Conservation (phyloP, 371 early-diverging fungal species). For the Encephalitozoon romaleae region DNA sequence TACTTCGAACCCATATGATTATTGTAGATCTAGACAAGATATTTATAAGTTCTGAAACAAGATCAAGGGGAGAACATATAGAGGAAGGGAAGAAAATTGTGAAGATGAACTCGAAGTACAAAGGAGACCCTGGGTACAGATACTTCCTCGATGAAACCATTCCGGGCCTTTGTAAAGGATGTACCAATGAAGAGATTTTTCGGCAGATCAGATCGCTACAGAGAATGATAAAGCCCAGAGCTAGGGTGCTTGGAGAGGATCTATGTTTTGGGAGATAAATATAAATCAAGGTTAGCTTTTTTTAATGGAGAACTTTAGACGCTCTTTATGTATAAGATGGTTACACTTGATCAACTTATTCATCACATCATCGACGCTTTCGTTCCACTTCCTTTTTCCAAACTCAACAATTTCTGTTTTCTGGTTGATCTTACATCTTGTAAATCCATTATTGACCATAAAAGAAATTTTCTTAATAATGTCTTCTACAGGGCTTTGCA, state of each 20-base stretch:
- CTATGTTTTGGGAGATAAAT: neutral
- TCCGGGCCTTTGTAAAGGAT: neutral
- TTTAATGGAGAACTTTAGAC: neutral
- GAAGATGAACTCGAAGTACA: neutral
- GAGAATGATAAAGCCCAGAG: neutral
- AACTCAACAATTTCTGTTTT: slow-evolving; percentile 45
- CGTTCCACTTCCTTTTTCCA: slow-evolving; percentile 42
- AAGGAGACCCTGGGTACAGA: neutral
- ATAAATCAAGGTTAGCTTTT: neutral
- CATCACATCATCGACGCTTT: slow-evolving; percentile 40
- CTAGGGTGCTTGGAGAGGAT: neutral
- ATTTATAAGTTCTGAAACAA: neutral
- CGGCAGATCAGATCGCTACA: neutral
- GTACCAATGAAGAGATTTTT: neutral
- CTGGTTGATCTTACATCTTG: slow-evolving; percentile 52
- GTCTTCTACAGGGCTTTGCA: slow-evolving; percentile 31
- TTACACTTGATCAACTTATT: slow-evolving; percentile 54
- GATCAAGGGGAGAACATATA: neutral
- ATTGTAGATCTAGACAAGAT: neutral
- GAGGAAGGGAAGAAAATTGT: neutral
- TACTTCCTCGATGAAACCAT: neutral
- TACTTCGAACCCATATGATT: neutral
- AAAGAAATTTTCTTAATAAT: slow-evolving; percentile 40
- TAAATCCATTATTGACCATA: slow-evolving; percentile 51
- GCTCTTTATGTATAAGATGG: slow-evolving; percentile 51